Evolutionary conservation across 345 rosid genomes (phyloP).

Genomic region (Camelina sativa): DNA sequence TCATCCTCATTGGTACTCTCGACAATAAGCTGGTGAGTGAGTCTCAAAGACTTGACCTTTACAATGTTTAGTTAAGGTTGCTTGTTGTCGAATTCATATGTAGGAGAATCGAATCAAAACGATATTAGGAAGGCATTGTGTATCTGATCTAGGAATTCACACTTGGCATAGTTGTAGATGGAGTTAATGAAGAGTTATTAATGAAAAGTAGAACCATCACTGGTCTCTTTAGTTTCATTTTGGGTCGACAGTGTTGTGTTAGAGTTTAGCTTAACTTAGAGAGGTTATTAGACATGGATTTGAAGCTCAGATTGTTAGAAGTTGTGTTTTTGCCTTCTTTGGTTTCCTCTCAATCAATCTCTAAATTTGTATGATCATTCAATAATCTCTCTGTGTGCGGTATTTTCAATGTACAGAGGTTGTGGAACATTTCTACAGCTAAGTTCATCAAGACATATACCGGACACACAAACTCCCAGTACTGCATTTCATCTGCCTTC

Average conservation of each 20-base stretch:
- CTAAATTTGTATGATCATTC: background rate
- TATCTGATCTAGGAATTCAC: background rate
- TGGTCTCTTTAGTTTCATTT: background rate
- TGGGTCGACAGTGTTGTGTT: background rate
- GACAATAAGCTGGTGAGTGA: slow-evolving; percentile 72
- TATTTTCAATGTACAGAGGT: slow-evolving; percentile 52
- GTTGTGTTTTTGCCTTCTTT: background rate
- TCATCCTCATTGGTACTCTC: slow-evolving; percentile 87
- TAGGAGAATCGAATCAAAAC: background rate
- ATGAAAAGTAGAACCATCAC: background rate
- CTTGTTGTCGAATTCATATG: background rate
- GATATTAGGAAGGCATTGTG: background rate
- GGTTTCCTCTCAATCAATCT: background rate
- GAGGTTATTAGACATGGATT: background rate
- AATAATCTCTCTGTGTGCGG: background rate
- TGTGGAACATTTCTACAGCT: slow-evolving; percentile 81
- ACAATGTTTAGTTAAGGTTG: background rate
- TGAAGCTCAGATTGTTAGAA: background rate
- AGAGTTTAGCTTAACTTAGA: background rate
- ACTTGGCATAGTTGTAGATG: background rate
- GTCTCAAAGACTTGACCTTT: background rate
- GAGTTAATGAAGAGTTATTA: background rate
- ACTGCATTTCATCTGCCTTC: slow-evolving; percentile 71
- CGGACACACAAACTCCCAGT: slow-evolving; percentile 74
- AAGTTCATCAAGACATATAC: slow-evolving; percentile 80